Conservation (phyloP, 2,329 filamentous ascomycete genomes). For the Cordyceps fumosorosea region DNA sequence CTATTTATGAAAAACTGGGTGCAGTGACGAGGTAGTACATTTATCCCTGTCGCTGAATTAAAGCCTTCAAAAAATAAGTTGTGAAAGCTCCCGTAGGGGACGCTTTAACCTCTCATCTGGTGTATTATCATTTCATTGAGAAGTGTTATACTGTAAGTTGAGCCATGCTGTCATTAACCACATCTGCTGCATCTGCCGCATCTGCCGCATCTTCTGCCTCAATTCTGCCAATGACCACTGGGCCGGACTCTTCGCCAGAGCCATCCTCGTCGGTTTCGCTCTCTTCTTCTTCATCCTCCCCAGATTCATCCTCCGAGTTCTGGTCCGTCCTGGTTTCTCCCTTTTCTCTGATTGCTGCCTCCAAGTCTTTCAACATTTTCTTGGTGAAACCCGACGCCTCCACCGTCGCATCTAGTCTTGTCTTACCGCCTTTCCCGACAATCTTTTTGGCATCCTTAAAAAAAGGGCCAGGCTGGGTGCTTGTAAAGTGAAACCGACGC, state of each 20-base stretch:
- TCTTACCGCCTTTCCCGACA: conserved; percentile 56
- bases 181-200: conserved; percentile 3
- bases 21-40: conserved; percentile 4
- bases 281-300: conserved; percentile 21
- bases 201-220: conserved; percentile 8
- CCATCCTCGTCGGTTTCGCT: conserved; percentile 20
- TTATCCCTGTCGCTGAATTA: conserved; percentile 4
- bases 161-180: conserved; percentile 23
- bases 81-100: too few relatives aligned
- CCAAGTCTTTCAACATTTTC: conserved; percentile 93
- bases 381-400: conserved; percentile 92
- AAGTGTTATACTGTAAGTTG: conserved; percentile 21
- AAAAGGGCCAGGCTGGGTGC: conserved; percentile 74
- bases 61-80: neutral
- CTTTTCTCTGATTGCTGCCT: conserved; percentile 81
- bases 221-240: conserved; percentile 20
- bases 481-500: conserved; percentile 79
- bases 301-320: conserved; percentile 23
- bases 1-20: conserved; percentile 24
- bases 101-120: too few relatives aligned
- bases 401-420: conserved; percentile 76
- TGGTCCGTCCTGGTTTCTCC: conserved; percentile 40
- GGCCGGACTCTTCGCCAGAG: conserved; percentile 17
- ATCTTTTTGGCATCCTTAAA: conserved; percentile 77
- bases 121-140: neutral